These are phyloP conservation scores for Papiliotrema terrestris DNA, from an alignment of 1,284 basidiomycete genomes.

Conservation along the genomic window DNA sequence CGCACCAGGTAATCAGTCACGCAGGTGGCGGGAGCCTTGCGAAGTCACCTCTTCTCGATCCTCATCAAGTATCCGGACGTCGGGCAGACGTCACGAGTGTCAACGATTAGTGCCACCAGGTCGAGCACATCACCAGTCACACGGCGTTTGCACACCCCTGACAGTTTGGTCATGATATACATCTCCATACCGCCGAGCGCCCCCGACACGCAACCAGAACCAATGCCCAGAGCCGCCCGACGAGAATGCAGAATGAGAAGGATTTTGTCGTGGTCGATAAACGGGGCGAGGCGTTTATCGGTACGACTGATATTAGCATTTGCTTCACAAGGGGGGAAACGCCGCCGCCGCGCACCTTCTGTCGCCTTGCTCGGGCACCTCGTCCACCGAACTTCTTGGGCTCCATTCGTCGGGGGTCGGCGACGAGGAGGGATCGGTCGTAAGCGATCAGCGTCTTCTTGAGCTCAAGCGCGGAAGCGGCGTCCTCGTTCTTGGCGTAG, in stretches of 20 bases:
- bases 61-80: too few relatives aligned
- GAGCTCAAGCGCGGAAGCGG: slow-evolving; percentile 90
- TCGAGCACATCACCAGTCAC: too few relatives aligned
- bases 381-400: slow-evolving; percentile 98
- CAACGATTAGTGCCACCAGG: too few relatives aligned
- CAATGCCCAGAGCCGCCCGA: slow-evolving; percentile 4
- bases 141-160: too few relatives aligned
- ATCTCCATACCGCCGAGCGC: slow-evolving; percentile 17
- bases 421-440: slow-evolving; percentile 91
- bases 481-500: slow-evolving; percentile 99
- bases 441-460: slow-evolving; percentile 96
- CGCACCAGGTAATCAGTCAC: too few relatives aligned
- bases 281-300: slow-evolving; percentile 59
- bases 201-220: slow-evolving; percentile 5
- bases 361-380: slow-evolving; percentile 92
- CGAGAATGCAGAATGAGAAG: background rate
- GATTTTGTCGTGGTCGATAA: background rate
- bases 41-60: too few relatives aligned
- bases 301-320: slow-evolving; percentile 60
- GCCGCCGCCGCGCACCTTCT: slow-evolving; percentile 57
- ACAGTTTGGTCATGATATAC: slow-evolving; percentile 30
- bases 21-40: too few relatives aligned
- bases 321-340: background rate
- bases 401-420: slow-evolving; percentile 98
- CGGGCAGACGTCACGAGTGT: too few relatives aligned